A percentile compares a stretch with the other conserved stretches of the same genome.
Evolutionary conservation across 495 filamentous ascomycete species (phyloP).

Genomic region (Amphirosellinia nigrospora): DNA sequence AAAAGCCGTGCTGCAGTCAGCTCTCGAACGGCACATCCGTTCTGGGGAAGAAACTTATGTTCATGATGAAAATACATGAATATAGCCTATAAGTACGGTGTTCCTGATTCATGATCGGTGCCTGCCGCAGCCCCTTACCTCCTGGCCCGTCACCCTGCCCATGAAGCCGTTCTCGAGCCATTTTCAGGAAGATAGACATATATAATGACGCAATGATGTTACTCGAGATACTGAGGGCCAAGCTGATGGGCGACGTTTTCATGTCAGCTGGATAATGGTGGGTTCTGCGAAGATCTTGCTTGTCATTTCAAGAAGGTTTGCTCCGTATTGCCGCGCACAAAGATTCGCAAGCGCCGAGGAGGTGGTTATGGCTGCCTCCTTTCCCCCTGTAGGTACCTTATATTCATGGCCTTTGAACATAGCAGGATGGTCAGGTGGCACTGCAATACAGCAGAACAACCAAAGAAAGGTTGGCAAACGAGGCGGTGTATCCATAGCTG

Average conservation of each 20-base stretch:
- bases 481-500: slow-evolving; percentile 17
- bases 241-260: not conserved
- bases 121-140: not conserved
- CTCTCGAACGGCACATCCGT: not conserved
- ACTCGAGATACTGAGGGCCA: not conserved
- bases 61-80: not conserved
- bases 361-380: not conserved
- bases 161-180: not conserved
- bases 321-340: too few species aligned
- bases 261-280: slow-evolving; percentile 10
- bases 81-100: slow-evolving; percentile 1
- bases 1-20: not conserved
- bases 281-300: not conserved
- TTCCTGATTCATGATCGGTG: not conserved
- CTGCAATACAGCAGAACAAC: not conserved
- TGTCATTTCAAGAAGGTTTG: not conserved
- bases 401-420: not conserved
- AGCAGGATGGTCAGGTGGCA: not conserved
- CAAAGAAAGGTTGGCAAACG: not conserved
- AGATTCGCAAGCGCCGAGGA: not conserved
- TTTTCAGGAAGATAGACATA: not conserved
- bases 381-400: not conserved
- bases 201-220: slow-evolving; percentile 16
- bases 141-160: not conserved
- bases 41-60: too few species aligned